Evolutionary conservation across 1,139 yeast genomes (phyloP), one percentile per base, ranked within the genome.

Genomic region (Yamadazyma mexicana): DNA sequence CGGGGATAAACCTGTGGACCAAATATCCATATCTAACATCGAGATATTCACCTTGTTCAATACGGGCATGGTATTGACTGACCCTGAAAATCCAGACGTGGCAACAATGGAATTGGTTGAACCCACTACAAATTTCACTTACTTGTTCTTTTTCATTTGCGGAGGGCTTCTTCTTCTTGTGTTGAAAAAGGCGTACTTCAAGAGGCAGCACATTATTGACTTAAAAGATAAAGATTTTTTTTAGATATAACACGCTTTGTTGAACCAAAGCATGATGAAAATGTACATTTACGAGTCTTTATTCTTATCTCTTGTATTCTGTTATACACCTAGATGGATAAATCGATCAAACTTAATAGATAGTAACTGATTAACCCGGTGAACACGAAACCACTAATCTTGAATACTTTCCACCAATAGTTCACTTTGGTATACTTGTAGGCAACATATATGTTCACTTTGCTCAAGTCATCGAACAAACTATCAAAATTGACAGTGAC

Each of bases 391-490:
- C 75, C 72, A 4, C 92, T 77, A 44, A 88, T 77, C 42, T 79
- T 73, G 30, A 80, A 50, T 22, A 95, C 89, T 62, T 89, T 91
- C 49, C 66, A 64, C 56, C 79, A 65, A 58, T 78, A 75, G 45
- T 73, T 77, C 31, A 63, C 55, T 11, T 64, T 59, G 16, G 87
- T 64, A 61, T 79, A 87, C 49, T 66, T 73, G 63, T 91, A 92
- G 46, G 75, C 71, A 38, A 91, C 67, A 43, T 75, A 66, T 7
- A 89, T 63, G 38, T 79, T 79, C 30, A 81, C 69, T 35, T 70
- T 67, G 44, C 76, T 70, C 58, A 86, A 72, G 44, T 82, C 89
- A 58, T 87, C 96, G 47, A 87, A 75, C 49, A 91, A 58, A 58
- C 87, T 83, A 20, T 62, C 58, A 59, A 73, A 87, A 30, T 66